These are phyloP conservation scores for Cucumis hystrix DNA, from an alignment of 306 rosid species.

Conservation along the genomic window DNA sequence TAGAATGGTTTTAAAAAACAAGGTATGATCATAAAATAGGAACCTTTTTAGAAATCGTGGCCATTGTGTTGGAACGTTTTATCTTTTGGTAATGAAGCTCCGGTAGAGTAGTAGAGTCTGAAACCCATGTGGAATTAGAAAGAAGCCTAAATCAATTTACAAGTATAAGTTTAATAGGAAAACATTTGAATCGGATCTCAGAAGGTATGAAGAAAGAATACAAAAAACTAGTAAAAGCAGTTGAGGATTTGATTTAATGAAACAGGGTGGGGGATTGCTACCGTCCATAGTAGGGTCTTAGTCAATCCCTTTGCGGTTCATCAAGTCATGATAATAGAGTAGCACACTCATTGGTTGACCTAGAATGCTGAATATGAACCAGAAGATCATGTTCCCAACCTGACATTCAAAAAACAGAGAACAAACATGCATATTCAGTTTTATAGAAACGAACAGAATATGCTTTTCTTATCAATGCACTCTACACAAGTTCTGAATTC, in stretches of 20 bases:
- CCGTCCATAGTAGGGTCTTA: not conserved
- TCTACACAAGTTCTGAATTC: not conserved
- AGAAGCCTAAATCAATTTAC: not conserved
- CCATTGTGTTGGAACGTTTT: not conserved
- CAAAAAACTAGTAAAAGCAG: not conserved
- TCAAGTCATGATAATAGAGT: constrained; percentile 82
- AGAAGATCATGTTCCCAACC: constrained; percentile 93
- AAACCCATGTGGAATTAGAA: not conserved
- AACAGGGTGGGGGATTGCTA: not conserved
- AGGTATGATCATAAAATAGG: not conserved
- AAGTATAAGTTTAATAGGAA: not conserved
- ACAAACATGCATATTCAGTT: not conserved
- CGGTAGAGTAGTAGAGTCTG: not conserved
- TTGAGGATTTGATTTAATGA: not conserved
- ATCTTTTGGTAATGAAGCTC: not conserved
- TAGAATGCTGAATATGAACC: constrained; percentile 79
- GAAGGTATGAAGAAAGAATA: not conserved
- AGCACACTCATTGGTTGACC: constrained; percentile 97
- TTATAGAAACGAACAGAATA: not conserved
- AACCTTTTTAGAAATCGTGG: not conserved
- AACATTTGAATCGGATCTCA: not conserved
- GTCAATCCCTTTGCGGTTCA: constrained; percentile 46
- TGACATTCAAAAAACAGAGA: constrained; percentile 7
- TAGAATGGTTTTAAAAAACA: too few relatives aligned
- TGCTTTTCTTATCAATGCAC: not conserved